A percentile compares a stretch with the other conserved stretches of the same genome.
phyloP scores from a whole-genome alignment of 331 rosid species.

The Stylosanthes scabra region DNA sequence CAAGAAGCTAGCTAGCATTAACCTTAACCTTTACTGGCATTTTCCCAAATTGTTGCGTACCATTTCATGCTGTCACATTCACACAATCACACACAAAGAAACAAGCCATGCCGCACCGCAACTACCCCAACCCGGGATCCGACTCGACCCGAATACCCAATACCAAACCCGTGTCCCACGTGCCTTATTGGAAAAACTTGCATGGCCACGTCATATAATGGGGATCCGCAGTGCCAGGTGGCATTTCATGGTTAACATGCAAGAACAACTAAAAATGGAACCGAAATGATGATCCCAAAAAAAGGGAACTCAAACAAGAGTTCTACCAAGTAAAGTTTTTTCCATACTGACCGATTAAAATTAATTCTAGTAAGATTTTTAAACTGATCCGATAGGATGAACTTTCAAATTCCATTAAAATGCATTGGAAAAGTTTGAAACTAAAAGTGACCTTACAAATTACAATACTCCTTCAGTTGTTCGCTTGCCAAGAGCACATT shows the following conservation, averaged over 20 bases:
- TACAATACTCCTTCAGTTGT: too few relatives aligned
- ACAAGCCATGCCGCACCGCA: conserved; percentile 19
- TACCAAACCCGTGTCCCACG: not conserved
- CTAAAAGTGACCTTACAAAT: too few relatives aligned
- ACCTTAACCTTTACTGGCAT: conserved; percentile 24
- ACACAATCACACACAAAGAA: not conserved
- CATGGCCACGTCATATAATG: not conserved
- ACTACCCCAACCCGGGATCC: not conserved
- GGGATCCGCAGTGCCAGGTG: not conserved
- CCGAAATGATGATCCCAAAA: not conserved
- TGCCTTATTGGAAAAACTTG: not conserved
- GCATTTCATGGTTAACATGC: not conserved
- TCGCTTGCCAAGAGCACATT: too few relatives aligned
- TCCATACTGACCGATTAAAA: too few relatives aligned
- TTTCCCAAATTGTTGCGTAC: too few relatives aligned
- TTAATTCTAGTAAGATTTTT: too few relatives aligned
- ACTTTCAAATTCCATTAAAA: too few relatives aligned
- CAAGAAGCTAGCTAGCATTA: not conserved
- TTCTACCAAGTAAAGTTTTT: not conserved
- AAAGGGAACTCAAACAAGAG: not conserved
- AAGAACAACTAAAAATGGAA: not conserved
- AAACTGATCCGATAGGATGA: too few relatives aligned
- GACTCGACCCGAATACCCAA: not conserved
- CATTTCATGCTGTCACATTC: not conserved
- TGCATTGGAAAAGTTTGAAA: too few relatives aligned